phyloP scores from a whole-genome alignment of 306 rosid species.

The Rubus idaeus region DNA sequence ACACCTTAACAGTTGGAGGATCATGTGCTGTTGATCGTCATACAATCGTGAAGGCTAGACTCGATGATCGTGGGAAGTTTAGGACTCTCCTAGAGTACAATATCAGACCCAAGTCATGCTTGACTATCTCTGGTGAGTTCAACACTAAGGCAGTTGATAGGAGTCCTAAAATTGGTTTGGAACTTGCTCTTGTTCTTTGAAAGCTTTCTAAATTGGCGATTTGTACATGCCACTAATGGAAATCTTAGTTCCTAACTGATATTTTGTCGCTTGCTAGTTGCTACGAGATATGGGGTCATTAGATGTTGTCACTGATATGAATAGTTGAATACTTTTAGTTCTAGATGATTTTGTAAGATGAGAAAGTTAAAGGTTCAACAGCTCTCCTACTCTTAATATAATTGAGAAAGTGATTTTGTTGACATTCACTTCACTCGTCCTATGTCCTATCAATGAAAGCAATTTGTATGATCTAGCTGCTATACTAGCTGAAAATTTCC shows the following conservation, averaged over 20 bases:
- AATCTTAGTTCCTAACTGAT: neutral
- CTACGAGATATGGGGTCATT: neutral
- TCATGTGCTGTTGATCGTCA: constrained; percentile 12
- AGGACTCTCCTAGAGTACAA: constrained; percentile 8
- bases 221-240: constrained; percentile 36
- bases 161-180: constrained; percentile 27
- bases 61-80: constrained; percentile 16
- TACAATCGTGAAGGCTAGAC: constrained; percentile 22
- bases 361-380: neutral
- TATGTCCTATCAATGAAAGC: neutral
- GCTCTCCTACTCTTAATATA: neutral
- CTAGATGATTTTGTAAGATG: neutral
- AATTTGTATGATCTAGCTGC: neutral
- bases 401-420: neutral
- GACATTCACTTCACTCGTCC: neutral
- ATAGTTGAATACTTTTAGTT: neutral
- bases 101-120: constrained; percentile 17
- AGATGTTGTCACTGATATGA: neutral
- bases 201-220: constrained; percentile 13
- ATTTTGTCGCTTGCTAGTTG: neutral
- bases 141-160: constrained; percentile 20
- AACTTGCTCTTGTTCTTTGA: constrained; percentile 17
- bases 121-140: constrained; percentile 14
- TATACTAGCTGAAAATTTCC: neutral
- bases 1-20: constrained; percentile 23